Conservation (phyloP, 2,329 filamentous ascomycete species). For the Helicocarpus griseus region DNA sequence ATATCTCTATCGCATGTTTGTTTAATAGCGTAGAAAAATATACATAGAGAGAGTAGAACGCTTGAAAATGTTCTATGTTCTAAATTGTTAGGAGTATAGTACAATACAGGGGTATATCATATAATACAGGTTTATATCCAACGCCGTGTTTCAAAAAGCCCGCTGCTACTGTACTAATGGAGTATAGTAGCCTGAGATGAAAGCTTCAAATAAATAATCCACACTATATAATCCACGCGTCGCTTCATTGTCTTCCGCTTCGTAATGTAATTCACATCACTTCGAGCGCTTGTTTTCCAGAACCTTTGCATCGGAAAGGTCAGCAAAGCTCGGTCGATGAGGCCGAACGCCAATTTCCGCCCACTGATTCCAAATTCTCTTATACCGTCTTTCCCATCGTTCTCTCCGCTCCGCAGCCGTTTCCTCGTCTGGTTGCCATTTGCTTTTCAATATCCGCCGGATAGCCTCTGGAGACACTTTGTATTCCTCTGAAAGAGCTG, state of each 20-base stretch:
- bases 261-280: not conserved
- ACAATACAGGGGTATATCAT: not conserved
- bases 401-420: constrained; percentile 31
- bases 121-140: not conserved
- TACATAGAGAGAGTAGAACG: no score
- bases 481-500: constrained; percentile 66
- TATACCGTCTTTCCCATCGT: constrained; percentile 37
- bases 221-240: no score
- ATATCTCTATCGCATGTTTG: no score
- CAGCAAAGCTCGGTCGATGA: constrained; percentile 35
- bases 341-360: constrained; percentile 46
- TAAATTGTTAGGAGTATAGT: not conserved
- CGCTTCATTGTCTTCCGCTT: not conserved
- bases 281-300: constrained; percentile 16
- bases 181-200: no score
- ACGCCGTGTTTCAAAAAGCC: not conserved
- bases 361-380: constrained; percentile 38
- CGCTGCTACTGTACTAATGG: no score
- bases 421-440: constrained; percentile 34
- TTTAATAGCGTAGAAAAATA: not conserved
- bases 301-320: constrained; percentile 17
- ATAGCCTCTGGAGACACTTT: constrained; percentile 80
- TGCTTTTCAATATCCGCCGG: constrained; percentile 65
- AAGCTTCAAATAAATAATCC: no score
- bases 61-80: no score